Evolutionary conservation across 225 moss, liverwort and hornwort species (phyloP).

Genomic region (Physcomitrium patens): DNA sequence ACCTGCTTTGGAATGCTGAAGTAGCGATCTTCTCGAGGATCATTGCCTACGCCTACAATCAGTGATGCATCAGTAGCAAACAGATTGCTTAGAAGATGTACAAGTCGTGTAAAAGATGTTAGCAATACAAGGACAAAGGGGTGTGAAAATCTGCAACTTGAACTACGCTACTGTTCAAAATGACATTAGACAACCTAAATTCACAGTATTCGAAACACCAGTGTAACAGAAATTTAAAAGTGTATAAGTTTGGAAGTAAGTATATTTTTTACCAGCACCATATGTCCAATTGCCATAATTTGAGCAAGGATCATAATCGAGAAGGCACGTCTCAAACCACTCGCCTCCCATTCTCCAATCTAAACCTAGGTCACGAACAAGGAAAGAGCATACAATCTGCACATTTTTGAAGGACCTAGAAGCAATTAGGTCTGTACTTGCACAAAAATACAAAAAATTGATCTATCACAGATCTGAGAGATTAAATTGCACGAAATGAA

Average conservation of each 20-base stretch:
- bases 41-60: slow-evolving; percentile 87
- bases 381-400: slow-evolving; percentile 97
- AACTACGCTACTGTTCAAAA: neutral
- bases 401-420: slow-evolving; percentile 5
- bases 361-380: slow-evolving; percentile 90
- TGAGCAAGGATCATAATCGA: slow-evolving; percentile 97
- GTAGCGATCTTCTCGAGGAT: slow-evolving; percentile 96
- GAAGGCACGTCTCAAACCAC: slow-evolving; percentile 96
- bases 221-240: neutral
- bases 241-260: neutral
- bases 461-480: neutral
- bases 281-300: slow-evolving; percentile 99
- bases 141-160: neutral
- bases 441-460: neutral
- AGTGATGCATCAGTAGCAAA: slow-evolving; percentile 20
- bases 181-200: neutral
- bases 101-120: neutral
- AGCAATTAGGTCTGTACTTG: slow-evolving; percentile 1
- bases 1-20: slow-evolving; percentile 99
- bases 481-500: neutral
- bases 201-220: neutral
- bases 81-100: slow-evolving; percentile 2
- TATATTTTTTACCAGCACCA: slow-evolving; percentile 69
- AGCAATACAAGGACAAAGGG: neutral
- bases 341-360: slow-evolving; percentile 99